Percentiles rank a stretch among this genome's conserved stretches.
Evolutionary conservation across 2,329 filamentous ascomycete genomes (phyloP).

Genomic region (Cyanodermella asteris): DNA sequence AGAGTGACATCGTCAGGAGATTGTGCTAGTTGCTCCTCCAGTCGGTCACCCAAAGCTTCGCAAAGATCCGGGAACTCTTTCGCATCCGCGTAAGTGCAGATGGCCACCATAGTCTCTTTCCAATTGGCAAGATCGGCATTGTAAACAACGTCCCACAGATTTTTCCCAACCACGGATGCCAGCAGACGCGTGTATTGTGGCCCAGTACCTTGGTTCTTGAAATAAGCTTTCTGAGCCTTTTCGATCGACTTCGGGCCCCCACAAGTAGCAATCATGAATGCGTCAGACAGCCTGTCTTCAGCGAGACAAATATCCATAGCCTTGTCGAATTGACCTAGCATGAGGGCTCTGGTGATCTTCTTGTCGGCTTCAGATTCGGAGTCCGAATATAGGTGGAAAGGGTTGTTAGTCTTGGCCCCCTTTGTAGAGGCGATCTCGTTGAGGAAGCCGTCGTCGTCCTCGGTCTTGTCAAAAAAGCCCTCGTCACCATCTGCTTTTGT

Average conservation of each 20-base stretch:
- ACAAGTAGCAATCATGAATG: slow-evolving; percentile 94
- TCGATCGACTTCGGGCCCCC: slow-evolving; percentile 83
- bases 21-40: slow-evolving; percentile 43
- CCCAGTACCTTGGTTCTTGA: slow-evolving; percentile 57
- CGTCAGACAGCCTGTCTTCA: slow-evolving; percentile 80
- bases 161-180: slow-evolving; percentile 82
- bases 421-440: slow-evolving; percentile 70
- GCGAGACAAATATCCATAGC: slow-evolving; percentile 75
- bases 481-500: slow-evolving; percentile 21
- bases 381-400: slow-evolving; percentile 73
- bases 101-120: slow-evolving; percentile 90
- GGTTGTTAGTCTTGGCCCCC: slow-evolving; percentile 78
- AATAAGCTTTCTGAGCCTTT: slow-evolving; percentile 79
- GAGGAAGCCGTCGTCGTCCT: slow-evolving; percentile 66
- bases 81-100: slow-evolving; percentile 87
- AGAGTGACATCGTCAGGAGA: slow-evolving; percentile 30
- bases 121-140: slow-evolving; percentile 83
- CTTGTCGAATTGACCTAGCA: slow-evolving; percentile 76
- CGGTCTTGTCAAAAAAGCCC: slow-evolving; percentile 57
- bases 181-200: slow-evolving; percentile 85
- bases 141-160: slow-evolving; percentile 93
- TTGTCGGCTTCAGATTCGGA: slow-evolving; percentile 70
- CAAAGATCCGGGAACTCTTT: slow-evolving; percentile 86
- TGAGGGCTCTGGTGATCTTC: slow-evolving; percentile 64
- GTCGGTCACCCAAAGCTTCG: slow-evolving; percentile 78